Percentiles rank a stretch among this genome's conserved stretches.
Evolutionary conservation across 176 grass and related monocot genomes (phyloP).

Genomic region (Phyllostachys edulis): DNA sequence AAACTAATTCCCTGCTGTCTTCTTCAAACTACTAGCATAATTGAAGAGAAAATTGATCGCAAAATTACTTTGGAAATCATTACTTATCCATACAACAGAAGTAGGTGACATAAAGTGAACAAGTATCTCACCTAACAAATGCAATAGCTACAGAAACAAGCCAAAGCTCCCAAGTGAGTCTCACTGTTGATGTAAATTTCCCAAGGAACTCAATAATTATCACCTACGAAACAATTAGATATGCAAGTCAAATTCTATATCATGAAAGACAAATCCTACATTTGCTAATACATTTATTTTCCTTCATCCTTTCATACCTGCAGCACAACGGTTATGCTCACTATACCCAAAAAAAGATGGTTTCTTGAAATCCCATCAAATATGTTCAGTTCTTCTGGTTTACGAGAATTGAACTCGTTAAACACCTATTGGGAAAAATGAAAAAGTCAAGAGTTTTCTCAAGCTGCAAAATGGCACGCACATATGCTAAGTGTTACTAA

Average conservation of each 20-base stretch:
- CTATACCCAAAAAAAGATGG: slow-evolving; percentile 64
- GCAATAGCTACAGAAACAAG: slow-evolving; percentile 75
- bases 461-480: slow-evolving; percentile 17
- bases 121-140: slow-evolving; percentile 66
- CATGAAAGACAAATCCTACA: slow-evolving; percentile 19
- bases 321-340: slow-evolving; percentile 63
- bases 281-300: slow-evolving; percentile 10
- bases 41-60: not conserved
- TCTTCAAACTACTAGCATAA: slow-evolving; percentile 7
- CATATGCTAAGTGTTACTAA: not conserved
- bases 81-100: slow-evolving; percentile 17
- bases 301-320: slow-evolving; percentile 56
- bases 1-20: slow-evolving; percentile 21
- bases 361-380: slow-evolving; percentile 78
- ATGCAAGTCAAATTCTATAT: slow-evolving; percentile 31
- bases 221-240: slow-evolving; percentile 43
- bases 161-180: slow-evolving; percentile 86
- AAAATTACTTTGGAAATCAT: slow-evolving; percentile 7
- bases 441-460: slow-evolving; percentile 26
- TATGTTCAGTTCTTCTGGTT: slow-evolving; percentile 80
- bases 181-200: slow-evolving; percentile 87
- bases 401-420: slow-evolving; percentile 94
- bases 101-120: not conserved
- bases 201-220: slow-evolving; percentile 94
- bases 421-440: slow-evolving; percentile 57